These are phyloP conservation scores for Moricandia arvensis DNA, from an alignment of 345 rosid genomes.

Conservation along the genomic window DNA sequence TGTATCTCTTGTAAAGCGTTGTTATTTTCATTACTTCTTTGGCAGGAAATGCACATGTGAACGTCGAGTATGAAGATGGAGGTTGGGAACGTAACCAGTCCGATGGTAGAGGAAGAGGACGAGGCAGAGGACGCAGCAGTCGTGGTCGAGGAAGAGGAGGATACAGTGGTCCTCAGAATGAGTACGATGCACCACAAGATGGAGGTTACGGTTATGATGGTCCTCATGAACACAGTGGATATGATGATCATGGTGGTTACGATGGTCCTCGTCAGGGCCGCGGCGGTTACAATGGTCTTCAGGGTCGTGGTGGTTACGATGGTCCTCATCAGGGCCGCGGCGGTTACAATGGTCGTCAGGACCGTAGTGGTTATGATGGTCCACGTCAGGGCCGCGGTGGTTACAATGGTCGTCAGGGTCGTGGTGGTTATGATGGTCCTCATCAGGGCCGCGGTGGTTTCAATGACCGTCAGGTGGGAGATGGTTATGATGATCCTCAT, in stretches of 20 bases:
- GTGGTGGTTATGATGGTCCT: conserved; percentile 29
- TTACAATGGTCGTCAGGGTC: conserved; percentile 18
- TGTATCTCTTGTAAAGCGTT: background rate
- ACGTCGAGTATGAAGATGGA: conserved; percentile 73
- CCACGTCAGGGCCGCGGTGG: conserved; percentile 33
- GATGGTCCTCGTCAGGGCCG: conserved; percentile 31
- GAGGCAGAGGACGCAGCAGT: conserved; percentile 78
- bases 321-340: conserved; percentile 27
- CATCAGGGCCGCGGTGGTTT: conserved; percentile 19
- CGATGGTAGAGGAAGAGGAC: conserved; percentile 73
- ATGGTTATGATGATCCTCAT: conserved; percentile 30
- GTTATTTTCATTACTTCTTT: background rate
- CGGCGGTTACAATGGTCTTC: conserved; percentile 17
- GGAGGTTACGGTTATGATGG: conserved; percentile 20
- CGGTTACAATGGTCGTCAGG: conserved; percentile 12
- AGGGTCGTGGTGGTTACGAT: conserved; percentile 24
- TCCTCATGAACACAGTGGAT: conserved; percentile 27
- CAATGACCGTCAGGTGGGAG: conserved; percentile 18
- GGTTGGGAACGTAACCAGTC: conserved; percentile 68
- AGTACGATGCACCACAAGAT: no score
- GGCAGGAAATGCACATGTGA: conserved; percentile 67
- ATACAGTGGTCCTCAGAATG: conserved; percentile 44
- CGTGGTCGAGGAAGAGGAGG: conserved; percentile 89
- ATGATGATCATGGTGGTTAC: conserved; percentile 39
- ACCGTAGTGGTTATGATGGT: conserved; percentile 12